Evolutionary conservation across 257 asterid species (phyloP).

Genomic region (Vinca minor): DNA sequence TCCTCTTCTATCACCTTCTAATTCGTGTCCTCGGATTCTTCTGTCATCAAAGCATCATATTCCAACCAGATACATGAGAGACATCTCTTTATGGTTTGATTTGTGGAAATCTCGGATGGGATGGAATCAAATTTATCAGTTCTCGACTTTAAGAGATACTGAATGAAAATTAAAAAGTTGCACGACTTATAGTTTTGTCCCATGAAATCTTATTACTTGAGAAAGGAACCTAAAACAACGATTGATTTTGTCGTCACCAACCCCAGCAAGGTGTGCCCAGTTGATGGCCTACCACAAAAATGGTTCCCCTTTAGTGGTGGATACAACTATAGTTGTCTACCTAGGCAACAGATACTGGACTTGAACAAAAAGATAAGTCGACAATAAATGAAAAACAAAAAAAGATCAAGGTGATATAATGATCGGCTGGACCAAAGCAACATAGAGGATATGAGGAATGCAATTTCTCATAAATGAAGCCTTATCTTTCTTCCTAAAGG

Average conservation of each 20-base stretch:
- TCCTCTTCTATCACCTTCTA: background rate
- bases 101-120: background rate
- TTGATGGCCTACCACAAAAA: slow-evolving; percentile 1
- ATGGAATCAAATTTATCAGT: background rate
- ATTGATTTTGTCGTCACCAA: background rate
- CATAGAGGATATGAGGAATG: background rate
- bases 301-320: background rate
- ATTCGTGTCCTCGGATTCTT: too few species aligned
- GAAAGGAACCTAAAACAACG: background rate
- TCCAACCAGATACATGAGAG: background rate
- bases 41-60: too few species aligned
- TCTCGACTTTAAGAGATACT: background rate
- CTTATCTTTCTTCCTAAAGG: background rate
- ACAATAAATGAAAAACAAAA: too few species aligned
- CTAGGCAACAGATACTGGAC: background rate
- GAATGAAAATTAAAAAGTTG: background rate
- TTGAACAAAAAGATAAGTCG: background rate
- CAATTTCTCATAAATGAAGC: background rate
- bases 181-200: background rate
- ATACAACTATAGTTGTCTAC: background rate
- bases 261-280: background rate
- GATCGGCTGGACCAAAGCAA: too few species aligned
- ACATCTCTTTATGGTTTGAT: background rate
- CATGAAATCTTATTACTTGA: background rate
- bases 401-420: background rate